A percentile compares a stretch with the other conserved stretches of the same genome.
Conservation (phyloP, 257 asterid genomes). For the Solanum gandarillasii region DNA sequence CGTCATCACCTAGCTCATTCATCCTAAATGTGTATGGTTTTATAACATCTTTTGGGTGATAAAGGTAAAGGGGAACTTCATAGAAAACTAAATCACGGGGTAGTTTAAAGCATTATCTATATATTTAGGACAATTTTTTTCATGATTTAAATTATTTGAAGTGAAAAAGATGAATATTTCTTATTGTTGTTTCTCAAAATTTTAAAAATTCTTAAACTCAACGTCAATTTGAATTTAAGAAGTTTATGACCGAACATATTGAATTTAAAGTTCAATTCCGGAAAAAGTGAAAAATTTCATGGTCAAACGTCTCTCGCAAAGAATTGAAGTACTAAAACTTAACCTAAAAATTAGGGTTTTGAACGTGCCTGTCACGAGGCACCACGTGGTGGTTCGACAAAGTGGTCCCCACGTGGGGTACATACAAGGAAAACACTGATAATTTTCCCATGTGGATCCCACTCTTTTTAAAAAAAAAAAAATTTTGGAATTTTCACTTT, state of each 20-base stretch:
- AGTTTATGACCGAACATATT: background rate
- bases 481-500: background rate
- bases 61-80: background rate
- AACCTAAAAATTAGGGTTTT: conserved; percentile 1
- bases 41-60: background rate
- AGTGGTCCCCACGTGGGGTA: background rate
- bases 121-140: no score
- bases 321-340: background rate
- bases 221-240: no score
- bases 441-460: background rate
- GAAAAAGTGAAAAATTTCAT: no score
- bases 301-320: background rate
- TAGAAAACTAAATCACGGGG: background rate
- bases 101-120: background rate
- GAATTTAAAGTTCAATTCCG: background rate
- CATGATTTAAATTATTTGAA: background rate
- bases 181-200: no score
- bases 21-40: background rate
- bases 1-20: background rate
- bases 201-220: background rate
- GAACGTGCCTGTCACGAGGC: conserved; percentile 14
- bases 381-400: conserved; percentile 1
- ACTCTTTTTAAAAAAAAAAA: background rate
- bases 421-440: background rate
- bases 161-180: background rate